Base-by-base conservation (phyloP, 805 yeast species). In the Starmera caribaea region DNA sequence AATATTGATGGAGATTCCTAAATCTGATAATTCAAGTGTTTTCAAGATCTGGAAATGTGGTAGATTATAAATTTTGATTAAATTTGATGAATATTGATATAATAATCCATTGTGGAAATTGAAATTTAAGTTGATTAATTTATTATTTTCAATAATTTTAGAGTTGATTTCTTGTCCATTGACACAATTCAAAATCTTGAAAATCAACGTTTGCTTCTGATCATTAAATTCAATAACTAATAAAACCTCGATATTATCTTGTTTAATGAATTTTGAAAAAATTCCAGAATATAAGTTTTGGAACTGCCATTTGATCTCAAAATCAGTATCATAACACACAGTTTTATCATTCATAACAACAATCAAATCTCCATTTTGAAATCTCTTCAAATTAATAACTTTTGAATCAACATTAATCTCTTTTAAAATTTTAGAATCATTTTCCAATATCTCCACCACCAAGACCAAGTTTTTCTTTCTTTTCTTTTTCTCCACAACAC, bases 1-100 rank as follows among this genome's bases (percentile, higher is more conserved):
- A 41, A n/a, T 1, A 35, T 24, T 37, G 21, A 26, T 29, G 26
- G 28, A 38, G 15, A 30, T 45, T 14, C 34, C 27, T 30, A 34
- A 41, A 16, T 16, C 42, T 21, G 35, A 36, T n/a, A 39, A 31
- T 4, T 40, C 36, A 6, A 47, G 11, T 2, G 41, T 34, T 41
- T 49, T 51, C 30, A 28, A 24, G 4, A 40, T 38, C 35, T 44
- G 45, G 35, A 54, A 54, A 36, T 49, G 51, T 34, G 59, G 59
- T 16, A 51, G 38, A 34, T 36, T 41, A 39, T 47, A 47, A 8
- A 42, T 26, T n/a, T 40, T 45, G 14, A 54, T 28, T 3, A 27
- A 26, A 16, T 41, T 43, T 5, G 44, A 37, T 33, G 44, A 39
- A 37, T 47, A 48, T 40, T 51, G 53, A 35, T 41, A 51, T 8